Conservation (phyloP, 2,329 filamentous ascomycete genomes). For the Penicillium thymicola region DNA sequence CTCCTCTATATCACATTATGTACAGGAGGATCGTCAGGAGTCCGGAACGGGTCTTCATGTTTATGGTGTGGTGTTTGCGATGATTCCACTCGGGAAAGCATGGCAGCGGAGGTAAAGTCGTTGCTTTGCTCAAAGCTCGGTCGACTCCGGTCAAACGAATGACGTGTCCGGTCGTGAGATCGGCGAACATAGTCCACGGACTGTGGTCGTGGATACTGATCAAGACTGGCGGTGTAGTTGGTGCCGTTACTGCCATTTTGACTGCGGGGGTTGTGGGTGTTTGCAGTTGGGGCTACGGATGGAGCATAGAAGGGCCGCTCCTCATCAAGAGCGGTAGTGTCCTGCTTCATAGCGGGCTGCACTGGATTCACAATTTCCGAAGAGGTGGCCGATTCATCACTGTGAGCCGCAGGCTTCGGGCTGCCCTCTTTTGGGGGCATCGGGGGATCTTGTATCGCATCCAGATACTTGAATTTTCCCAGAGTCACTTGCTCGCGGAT, state of each 20-base stretch:
- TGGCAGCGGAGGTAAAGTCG: slow-evolving; percentile 87
- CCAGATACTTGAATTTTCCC: slow-evolving; percentile 76
- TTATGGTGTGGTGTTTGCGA: slow-evolving; percentile 41
- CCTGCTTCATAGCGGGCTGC: slow-evolving; percentile 56
- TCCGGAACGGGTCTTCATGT: slow-evolving; percentile 34
- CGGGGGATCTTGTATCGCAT: slow-evolving; percentile 48
- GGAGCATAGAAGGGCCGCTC: slow-evolving; percentile 90
- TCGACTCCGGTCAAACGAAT: slow-evolving; percentile 81
- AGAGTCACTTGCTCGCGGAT: slow-evolving; percentile 84
- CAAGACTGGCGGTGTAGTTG: slow-evolving; percentile 66
- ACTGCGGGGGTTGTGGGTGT: slow-evolving; percentile 75
- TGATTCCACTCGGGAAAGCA: slow-evolving; percentile 79
- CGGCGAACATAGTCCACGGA: slow-evolving; percentile 60
- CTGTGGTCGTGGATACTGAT: slow-evolving; percentile 53
- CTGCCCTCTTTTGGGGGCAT: slow-evolving; percentile 47
- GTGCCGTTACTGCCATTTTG: slow-evolving; percentile 94
- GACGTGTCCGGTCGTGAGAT: slow-evolving; percentile 82
- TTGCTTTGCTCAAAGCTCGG: slow-evolving; percentile 81
- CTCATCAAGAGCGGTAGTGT: slow-evolving; percentile 75
- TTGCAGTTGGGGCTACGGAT: slow-evolving; percentile 72
- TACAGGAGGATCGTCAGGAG: slow-evolving; percentile 32
- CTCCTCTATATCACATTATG: slow-evolving; percentile 31
- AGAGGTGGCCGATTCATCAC: slow-evolving; percentile 41
- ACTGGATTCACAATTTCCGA: slow-evolving; percentile 47
- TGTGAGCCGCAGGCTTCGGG: slow-evolving; percentile 35